Percentiles rank a stretch among this genome's conserved stretches.
Conservation (phyloP, 2,329 filamentous ascomycete species). For the Fonsecaea nubica region DNA sequence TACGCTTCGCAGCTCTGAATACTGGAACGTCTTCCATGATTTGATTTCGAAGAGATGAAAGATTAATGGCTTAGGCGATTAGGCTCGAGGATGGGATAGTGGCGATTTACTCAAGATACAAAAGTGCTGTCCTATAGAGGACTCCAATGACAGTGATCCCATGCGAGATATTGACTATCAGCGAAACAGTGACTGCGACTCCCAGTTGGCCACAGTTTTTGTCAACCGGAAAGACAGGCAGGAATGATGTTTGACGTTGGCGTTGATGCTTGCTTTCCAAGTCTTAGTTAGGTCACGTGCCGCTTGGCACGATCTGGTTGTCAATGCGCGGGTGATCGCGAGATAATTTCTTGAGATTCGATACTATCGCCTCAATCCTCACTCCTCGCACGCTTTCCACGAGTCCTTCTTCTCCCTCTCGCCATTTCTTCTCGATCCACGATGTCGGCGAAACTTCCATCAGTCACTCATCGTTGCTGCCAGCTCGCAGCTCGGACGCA, state of each 20-base stretch:
- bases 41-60: background rate
- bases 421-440: background rate
- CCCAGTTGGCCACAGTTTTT: background rate
- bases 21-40: conserved; percentile 37
- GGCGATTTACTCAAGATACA: background rate
- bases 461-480: conserved; percentile 34
- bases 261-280: background rate
- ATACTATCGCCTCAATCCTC: background rate
- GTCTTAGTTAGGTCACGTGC: background rate
- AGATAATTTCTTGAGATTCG: background rate
- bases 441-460: conserved; percentile 30
- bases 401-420: background rate
- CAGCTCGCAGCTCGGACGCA: conserved; percentile 39
- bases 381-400: background rate
- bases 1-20: conserved; percentile 38
- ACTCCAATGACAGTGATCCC: background rate
- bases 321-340: conserved; percentile 10
- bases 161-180: background rate
- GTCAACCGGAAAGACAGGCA: background rate
- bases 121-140: background rate
- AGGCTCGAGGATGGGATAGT: background rate
- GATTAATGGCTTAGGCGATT: background rate
- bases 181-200: background rate
- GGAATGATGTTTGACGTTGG: background rate
- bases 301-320: conserved; percentile 14